Evolutionary conservation across 2,329 filamentous ascomycete genomes (phyloP).

Genomic region (Beauveria varroae): DNA sequence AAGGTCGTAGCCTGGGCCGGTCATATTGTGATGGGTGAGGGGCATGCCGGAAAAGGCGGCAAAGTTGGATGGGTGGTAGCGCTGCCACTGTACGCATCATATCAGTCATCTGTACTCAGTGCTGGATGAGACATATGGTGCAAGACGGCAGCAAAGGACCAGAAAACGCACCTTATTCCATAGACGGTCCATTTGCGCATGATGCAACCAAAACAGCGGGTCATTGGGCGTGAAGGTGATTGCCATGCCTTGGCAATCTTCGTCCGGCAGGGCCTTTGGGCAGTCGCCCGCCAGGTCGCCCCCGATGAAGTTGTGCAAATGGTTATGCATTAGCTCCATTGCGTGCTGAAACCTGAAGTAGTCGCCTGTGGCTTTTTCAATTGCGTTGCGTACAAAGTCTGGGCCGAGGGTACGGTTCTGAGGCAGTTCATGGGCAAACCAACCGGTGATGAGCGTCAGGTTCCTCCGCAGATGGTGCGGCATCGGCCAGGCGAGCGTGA

Average conservation of each 20-base stretch:
- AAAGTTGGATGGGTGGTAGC: background rate
- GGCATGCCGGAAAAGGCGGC: background rate
- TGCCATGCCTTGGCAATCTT: background rate
- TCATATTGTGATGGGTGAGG: background rate
- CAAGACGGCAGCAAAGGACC: background rate
- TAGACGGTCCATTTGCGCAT: background rate
- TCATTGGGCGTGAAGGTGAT: background rate
- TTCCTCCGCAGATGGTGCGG: background rate
- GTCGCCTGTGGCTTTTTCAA: background rate
- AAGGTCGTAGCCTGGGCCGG: background rate
- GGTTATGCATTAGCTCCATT: background rate
- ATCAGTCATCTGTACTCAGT: background rate
- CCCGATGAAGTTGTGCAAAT: background rate
- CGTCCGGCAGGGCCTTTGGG: background rate
- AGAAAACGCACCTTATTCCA: background rate
- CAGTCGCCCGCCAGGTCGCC: background rate
- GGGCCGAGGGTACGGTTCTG: background rate
- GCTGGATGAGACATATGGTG: background rate
- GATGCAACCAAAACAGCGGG: constrained; percentile 1
- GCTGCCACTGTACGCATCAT: background rate
- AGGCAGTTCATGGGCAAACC: background rate
- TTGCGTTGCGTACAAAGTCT: background rate
- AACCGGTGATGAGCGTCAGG: background rate
- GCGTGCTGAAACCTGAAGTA: background rate
- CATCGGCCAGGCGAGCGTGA: background rate